Conservation (phyloP, 495 filamentous ascomycete genomes). For the Trypethelium eluteriae region DNA sequence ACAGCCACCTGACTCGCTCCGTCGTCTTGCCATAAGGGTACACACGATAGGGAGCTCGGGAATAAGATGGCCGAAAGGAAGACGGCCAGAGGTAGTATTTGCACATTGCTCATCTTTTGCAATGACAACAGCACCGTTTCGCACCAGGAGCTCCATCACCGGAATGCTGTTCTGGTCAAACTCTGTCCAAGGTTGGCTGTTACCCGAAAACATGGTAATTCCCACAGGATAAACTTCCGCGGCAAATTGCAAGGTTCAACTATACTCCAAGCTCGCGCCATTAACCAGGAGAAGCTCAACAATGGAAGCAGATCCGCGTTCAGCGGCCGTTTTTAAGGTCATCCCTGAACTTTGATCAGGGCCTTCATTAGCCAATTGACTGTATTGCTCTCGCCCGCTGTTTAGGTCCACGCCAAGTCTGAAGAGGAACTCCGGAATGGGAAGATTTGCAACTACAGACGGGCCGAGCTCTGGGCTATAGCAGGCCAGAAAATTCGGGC, state of each 20-base stretch:
- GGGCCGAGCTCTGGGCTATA: background rate
- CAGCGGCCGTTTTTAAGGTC: background rate
- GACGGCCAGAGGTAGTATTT: too few relatives aligned
- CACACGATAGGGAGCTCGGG: too few relatives aligned
- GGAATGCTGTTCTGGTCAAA: background rate
- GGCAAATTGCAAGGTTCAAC: background rate
- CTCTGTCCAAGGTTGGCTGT: background rate
- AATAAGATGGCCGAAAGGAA: too few relatives aligned
- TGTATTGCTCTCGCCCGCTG: background rate
- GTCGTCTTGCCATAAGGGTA: too few relatives aligned
- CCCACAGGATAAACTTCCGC: background rate
- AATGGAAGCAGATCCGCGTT: background rate
- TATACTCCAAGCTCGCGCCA: background rate
- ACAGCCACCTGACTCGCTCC: too few relatives aligned
- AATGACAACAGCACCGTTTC: background rate
- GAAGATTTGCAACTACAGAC: background rate
- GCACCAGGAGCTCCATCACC: background rate
- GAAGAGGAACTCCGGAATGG: background rate
- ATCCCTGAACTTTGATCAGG: background rate
- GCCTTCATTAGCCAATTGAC: background rate
- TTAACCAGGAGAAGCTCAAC: background rate
- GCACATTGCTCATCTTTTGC: background rate
- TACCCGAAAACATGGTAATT: background rate
- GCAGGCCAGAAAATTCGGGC: background rate
- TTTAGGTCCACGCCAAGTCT: background rate